Percentiles rank a stretch among this genome's conserved stretches.
phyloP scores from a whole-genome alignment of 2,329 filamentous ascomycete genomes.

The Ceratocystis cubensis region DNA sequence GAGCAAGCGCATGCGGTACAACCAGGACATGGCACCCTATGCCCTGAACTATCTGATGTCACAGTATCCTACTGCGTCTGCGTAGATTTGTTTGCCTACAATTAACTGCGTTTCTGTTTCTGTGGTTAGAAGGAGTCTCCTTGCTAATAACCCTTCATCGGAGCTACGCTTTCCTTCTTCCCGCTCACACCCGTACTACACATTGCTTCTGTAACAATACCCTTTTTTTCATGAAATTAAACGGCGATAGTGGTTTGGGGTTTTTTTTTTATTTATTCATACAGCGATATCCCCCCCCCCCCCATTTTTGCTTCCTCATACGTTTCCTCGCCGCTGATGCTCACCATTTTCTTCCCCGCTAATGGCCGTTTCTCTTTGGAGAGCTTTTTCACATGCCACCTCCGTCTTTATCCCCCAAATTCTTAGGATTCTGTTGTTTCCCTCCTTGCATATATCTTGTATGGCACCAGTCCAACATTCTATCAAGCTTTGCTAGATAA shows the following conservation, averaged over 20 bases:
- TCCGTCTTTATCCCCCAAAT: neutral
- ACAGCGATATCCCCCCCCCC: neutral
- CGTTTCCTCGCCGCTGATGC: neutral
- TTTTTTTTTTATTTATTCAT: neutral
- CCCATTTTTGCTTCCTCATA: neutral
- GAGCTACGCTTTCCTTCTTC: neutral
- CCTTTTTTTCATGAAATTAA: neutral
- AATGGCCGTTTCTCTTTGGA: neutral
- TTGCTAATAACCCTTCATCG: neutral
- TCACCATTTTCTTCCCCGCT: neutral
- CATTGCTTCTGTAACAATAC: constrained; percentile 1
- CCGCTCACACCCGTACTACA: neutral
- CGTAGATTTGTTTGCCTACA: neutral
- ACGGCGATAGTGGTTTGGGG: neutral
- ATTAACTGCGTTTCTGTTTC: too few species aligned
- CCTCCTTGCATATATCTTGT: neutral
- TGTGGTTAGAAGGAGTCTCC: neutral
- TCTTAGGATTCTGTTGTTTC: neutral
- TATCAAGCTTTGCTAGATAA: constrained; percentile 2
- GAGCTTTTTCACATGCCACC: neutral
- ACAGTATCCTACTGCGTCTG: constrained; percentile 1
- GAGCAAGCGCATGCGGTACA: constrained; percentile 5
- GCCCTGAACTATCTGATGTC: constrained; percentile 4
- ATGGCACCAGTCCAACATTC: neutral
- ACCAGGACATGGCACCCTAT: neutral